A percentile compares a stretch with the other conserved stretches of the same genome.
Evolutionary conservation across 768 basidiomycete species (phyloP).

Genomic region (Calocybe indica): DNA sequence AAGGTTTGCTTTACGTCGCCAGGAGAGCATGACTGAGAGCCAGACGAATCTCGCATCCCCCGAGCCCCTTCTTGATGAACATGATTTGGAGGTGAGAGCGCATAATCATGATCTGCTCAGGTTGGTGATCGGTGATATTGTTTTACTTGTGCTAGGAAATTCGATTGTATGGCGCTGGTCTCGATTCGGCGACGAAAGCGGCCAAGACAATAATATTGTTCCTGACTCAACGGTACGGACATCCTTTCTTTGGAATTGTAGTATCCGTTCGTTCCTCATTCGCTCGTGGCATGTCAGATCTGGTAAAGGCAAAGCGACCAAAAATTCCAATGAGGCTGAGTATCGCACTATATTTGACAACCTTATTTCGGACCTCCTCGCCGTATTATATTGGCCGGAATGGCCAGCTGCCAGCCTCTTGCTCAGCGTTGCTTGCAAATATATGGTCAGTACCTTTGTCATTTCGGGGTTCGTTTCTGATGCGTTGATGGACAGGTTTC

Average conservation of each 20-base stretch:
- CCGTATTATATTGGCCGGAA: constrained; percentile 91
- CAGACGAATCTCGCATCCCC: constrained; percentile 21
- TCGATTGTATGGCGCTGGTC: constrained; percentile 58
- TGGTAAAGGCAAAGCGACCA: constrained; percentile 82
- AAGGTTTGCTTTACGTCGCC: constrained; percentile 51
- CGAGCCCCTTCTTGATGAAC: constrained; percentile 59
- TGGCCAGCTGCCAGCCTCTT: constrained; percentile 92
- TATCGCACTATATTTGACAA: constrained; percentile 92
- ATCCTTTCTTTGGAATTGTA: background rate
- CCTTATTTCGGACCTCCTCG: constrained; percentile 80
- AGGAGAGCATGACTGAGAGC: constrained; percentile 54
- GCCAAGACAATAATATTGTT: constrained; percentile 81
- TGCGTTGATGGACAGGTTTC: constrained; percentile 46
- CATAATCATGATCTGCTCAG: background rate
- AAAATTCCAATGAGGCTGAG: constrained; percentile 91
- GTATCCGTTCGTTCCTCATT: background rate
- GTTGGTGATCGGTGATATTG: background rate
- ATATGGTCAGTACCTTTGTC: constrained; percentile 56
- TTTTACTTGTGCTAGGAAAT: constrained; percentile 51
- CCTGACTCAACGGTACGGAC: constrained; percentile 53
- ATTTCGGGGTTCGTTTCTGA: background rate
- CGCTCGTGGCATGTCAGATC: constrained; percentile 40
- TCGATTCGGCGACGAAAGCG: constrained; percentile 80
- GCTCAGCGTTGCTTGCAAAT: constrained; percentile 73
- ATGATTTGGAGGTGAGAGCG: constrained; percentile 51